Evolutionary conservation across 768 basidiomycete species (phyloP), one percentile per base, ranked within the genome.

Genomic region (Psilocybe cubensis): DNA sequence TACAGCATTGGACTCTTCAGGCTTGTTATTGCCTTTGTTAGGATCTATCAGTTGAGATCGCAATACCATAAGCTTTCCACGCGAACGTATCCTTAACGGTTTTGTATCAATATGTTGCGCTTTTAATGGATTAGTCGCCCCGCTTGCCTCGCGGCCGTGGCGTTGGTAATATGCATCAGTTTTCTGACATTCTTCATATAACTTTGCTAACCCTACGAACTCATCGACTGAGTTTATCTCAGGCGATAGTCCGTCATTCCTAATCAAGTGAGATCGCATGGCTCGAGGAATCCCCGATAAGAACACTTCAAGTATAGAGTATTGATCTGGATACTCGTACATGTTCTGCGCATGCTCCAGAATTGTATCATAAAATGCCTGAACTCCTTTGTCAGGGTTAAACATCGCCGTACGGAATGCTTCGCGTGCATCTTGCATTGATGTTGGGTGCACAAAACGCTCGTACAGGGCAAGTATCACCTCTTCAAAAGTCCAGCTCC

Each of bases 191-290:
- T 52, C 48, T 20, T 64, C 58, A 3, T 53, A 24, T 3, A 29
- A 24, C 17, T 42, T 53, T 2, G 57, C 58, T 1, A 42, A 54
- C 0, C 51, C 38, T 2, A 61, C 35, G 21, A 61, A 50, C 8
- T 62, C 58, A 0, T 51, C 54, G 2, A 64, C 38, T 0, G 51
- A 23, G 14, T 64, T 54, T 0, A 59, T 18, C 33, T 64, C 60
- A 0, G 63, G 58, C 0, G 63, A 46, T 11, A 59, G 49, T 1
- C 51, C 58, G 0, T 25, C 8, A 1, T 41, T 31, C 2, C 42
- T 29, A 0, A 53, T 18, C 12, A 51, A 31, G n/a, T 54, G 38
- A 12, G 7, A 52, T 17, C 29, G 40, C 17, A 9, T 56, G 58
- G 5, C 60, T 3, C 40, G 18, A 20, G 49, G 50, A 38, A 51